These are phyloP conservation scores for Diaporthe citriasiana DNA, from an alignment of 2,329 filamentous ascomycete species.

Conservation along the genomic window DNA sequence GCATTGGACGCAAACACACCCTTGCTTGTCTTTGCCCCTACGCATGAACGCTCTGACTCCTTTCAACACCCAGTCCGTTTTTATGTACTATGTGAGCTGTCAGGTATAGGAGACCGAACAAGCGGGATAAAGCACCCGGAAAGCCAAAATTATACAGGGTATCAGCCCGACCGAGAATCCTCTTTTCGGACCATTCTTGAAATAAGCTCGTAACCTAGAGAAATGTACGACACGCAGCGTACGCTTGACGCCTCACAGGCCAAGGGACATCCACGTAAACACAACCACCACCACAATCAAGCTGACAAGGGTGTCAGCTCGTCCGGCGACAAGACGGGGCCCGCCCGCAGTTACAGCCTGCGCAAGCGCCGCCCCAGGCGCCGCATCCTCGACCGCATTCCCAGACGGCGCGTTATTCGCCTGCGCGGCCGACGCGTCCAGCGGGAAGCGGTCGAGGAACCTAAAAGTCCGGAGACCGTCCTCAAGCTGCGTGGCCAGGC, in stretches of 20 bases:
- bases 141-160: constrained; percentile 7
- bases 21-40: no score
- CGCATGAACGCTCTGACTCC: constrained; percentile 14
- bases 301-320: background rate
- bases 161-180: background rate
- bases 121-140: background rate
- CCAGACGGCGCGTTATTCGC: background rate
- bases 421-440: constrained; percentile 58
- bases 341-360: constrained; percentile 22
- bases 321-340: no score
- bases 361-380: background rate
- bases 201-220: background rate
- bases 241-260: background rate
- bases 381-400: background rate
- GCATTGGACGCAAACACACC: background rate
- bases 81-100: background rate
- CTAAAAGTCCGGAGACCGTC: constrained; percentile 74
- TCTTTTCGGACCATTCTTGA: constrained; percentile 9
- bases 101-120: background rate
- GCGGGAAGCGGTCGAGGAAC: constrained; percentile 74
- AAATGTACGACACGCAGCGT: background rate
- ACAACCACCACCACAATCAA: background rate
- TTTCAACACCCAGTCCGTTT: background rate
- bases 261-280: background rate
- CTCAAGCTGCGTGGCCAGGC: constrained; percentile 62